Conservation (phyloP, 2,329 filamentous ascomycete species). For the Didymella segeticola region DNA sequence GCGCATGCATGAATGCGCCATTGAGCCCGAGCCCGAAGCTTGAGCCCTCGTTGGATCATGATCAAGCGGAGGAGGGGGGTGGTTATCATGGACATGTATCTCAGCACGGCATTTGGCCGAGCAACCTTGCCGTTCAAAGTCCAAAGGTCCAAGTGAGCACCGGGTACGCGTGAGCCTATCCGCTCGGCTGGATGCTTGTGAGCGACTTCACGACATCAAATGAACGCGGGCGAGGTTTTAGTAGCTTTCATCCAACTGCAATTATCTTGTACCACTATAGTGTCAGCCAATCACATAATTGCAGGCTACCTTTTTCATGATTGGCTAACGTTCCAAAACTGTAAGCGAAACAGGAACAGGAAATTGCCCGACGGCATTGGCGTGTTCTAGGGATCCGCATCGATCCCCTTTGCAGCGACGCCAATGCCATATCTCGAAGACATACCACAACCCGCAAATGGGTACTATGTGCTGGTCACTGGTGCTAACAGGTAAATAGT, state of each 20-base stretch:
- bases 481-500: conserved; percentile 78
- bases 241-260: background rate
- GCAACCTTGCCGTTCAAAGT: background rate
- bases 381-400: conserved; percentile 7
- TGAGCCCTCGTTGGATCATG: background rate
- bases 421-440: conserved; percentile 31
- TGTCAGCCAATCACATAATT: background rate
- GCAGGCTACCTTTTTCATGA: conserved; percentile 6
- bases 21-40: background rate
- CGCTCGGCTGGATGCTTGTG: background rate
- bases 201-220: background rate
- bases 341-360: conserved; percentile 24
- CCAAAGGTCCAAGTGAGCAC: no score
- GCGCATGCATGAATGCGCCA: background rate
- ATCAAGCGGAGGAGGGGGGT: background rate
- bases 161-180: no score
- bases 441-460: conserved; percentile 38
- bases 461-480: conserved; percentile 72
- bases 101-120: background rate
- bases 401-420: conserved; percentile 2
- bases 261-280: background rate
- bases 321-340: conserved; percentile 11
- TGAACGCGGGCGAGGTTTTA: no score
- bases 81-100: background rate
- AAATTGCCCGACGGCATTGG: conserved; percentile 4